Base-by-base conservation (phyloP, 257 asterid genomes). In the Jacaranda mimosifolia region DNA sequence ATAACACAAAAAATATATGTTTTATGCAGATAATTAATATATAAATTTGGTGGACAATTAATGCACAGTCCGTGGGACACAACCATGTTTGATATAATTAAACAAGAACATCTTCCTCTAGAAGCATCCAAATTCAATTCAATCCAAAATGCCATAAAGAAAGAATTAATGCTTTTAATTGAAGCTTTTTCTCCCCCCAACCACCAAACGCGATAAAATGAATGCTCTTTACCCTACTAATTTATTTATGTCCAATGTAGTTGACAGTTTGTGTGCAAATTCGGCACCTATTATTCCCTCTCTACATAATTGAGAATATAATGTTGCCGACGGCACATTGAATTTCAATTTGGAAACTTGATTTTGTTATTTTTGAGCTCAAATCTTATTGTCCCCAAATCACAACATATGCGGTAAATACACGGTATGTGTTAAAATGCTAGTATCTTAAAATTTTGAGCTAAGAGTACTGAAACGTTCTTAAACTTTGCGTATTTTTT, bases 161-260 rank as follows among this genome's bases (percentile, higher is more conserved):
- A n/a, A 4, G 21, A 38, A 52, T 57, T 21, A 14, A 59, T 68
- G 59, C 21, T 36, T 40, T 32, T 53, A 56, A 17, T 52, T 58
- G 66, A 72, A 75, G 73, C 53, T 21, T 69, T 51, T 39, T 46
- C 68, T 53, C 15, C 84, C 66, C 77, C 77, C 84, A 75, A 60
- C 84, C 18, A 62, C 72, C 84, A 60, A n/a, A 43, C 80, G 75
- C 63, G 18, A 52, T 42, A 35, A 35, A 51, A n/a, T 74, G 49
- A 74, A 75, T 75, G 45, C 40, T 53, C 12, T 32, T 39, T 75
- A 53, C 63, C 81, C 73, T 68, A 69, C 77, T 52, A 49, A 55
- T 59, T 21, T 26, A 68, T 63, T 69, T 32, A 35, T 69, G 26
- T 63, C 56, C 57, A 49, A 14, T 14, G 63, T 57, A 70, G 68